Base-by-base conservation (phyloP, 768 basidiomycete genomes). In the Lyophyllum semitale region DNA sequence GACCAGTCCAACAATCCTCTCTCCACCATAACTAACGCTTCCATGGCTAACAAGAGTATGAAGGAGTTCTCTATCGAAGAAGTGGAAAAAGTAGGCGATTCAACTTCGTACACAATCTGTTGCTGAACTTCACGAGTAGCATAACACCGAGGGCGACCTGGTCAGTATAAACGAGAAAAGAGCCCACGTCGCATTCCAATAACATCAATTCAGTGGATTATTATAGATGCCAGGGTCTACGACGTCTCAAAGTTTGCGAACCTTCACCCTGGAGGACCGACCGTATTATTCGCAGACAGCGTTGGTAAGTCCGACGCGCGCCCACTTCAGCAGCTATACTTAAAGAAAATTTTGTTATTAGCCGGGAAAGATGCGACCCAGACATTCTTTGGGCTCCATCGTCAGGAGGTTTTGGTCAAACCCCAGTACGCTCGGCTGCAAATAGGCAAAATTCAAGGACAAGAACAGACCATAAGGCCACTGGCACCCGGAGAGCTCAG, bases 101-200 rank as follows among this genome's bases (percentile, higher is more conserved):
- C 30, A 15, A 8, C 6, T 13, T 33, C 33, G 23, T 12, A 18
- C 12, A n/a, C n/a, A 22, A 41, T 11, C 33, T 27, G 44, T 22
- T 3, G 18, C 26, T 45, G 29, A 49, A 50, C 9, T 26, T 25
- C 47, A n/a, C n/a, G 43, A 48, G 11, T 59, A 97, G 94, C 95
- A 97, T 72, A 92, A 94, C 77, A 87, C 83, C 64, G 84, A 87
- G 63, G 91, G 89, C 45, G 87, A 95, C 69, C 70, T 97, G 60
- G 91, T 89, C 58, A 66, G 83, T 73, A 8, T 35, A 13, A n/a
- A 22, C 25, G 4, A 53, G 1, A 23, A 20, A 40, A 8, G 5
- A 27, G 32, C 20, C 12, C 18, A 13, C 30, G 25, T 23, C 20
- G 1, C 27, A 5, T 33, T 48, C 22, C 11, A 49, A 26, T 45